phyloP scores from a whole-genome alignment of 495 filamentous ascomycete species.

The Aspergillus homomorphus region DNA sequence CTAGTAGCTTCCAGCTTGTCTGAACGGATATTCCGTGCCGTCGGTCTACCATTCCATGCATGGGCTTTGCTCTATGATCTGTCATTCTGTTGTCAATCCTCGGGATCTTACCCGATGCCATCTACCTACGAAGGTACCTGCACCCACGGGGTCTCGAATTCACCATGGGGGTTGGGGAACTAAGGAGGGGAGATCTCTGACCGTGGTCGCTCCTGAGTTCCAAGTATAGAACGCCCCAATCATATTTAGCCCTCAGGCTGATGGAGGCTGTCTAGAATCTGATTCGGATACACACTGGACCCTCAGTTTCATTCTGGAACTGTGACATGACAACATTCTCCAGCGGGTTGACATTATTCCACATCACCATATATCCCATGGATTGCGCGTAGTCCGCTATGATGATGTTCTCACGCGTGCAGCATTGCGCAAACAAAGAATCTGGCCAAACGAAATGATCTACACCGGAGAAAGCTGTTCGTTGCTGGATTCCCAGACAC shows the following conservation, averaged over 20 bases:
- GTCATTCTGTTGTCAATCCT: background rate
- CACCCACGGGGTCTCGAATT: background rate
- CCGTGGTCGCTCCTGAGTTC: slow-evolving; percentile 1
- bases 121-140: background rate
- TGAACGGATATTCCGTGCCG: slow-evolving; percentile 5
- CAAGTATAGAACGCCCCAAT: slow-evolving; percentile 12
- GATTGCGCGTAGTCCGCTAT: background rate
- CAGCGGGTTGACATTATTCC: slow-evolving; percentile 3
- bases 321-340: slow-evolving; percentile 11
- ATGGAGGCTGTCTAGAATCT: slow-evolving; percentile 14
- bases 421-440: background rate
- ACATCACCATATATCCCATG: background rate
- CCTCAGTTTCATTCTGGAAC: slow-evolving; percentile 5
- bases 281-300: slow-evolving; percentile 1
- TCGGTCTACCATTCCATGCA: background rate
- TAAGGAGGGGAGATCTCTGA: too few species aligned
- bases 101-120: background rate
- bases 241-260: background rate
- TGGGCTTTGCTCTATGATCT: background rate
- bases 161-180: background rate
- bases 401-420: background rate
- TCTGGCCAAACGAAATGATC: background rate
- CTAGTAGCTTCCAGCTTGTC: background rate
- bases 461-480: background rate
- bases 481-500: background rate